Percentiles rank a stretch among this genome's conserved stretches.
These are phyloP conservation scores for Apiospora marii DNA, from an alignment of 2,329 filamentous ascomycete genomes.

Conservation along the genomic window DNA sequence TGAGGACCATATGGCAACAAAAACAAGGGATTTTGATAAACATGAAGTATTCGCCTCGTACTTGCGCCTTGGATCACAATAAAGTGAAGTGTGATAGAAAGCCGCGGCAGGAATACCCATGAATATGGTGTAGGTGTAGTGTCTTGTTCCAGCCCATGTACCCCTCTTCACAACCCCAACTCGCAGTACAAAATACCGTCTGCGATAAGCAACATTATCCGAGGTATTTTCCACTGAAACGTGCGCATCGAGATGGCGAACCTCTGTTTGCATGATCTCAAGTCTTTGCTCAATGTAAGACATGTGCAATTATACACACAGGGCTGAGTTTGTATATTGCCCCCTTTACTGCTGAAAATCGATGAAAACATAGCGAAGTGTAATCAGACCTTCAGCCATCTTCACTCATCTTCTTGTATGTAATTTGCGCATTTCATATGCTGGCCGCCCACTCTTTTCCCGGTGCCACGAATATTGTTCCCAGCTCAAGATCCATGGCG, in stretches of 20 bases:
- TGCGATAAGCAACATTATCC: neutral
- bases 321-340: neutral
- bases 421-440: neutral
- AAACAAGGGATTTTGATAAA: neutral
- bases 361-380: neutral
- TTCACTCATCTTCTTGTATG: neutral
- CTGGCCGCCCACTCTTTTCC: conserved; percentile 37
- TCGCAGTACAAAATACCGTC: neutral
- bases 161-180: conserved; percentile 7
- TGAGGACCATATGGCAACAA: neutral
- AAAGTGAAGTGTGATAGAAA: neutral
- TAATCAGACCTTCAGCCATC: neutral
- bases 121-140: neutral
- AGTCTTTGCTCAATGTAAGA: neutral
- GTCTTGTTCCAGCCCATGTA: neutral
- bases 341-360: neutral
- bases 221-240: neutral
- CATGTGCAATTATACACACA: neutral
- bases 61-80: neutral
- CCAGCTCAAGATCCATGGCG: neutral
- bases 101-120: neutral
- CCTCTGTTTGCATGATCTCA: neutral
- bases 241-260: neutral
- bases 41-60: neutral
- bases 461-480: conserved; percentile 14